phyloP scores from a whole-genome alignment of 805 yeast genomes.

The Danielia reshetovae region DNA sequence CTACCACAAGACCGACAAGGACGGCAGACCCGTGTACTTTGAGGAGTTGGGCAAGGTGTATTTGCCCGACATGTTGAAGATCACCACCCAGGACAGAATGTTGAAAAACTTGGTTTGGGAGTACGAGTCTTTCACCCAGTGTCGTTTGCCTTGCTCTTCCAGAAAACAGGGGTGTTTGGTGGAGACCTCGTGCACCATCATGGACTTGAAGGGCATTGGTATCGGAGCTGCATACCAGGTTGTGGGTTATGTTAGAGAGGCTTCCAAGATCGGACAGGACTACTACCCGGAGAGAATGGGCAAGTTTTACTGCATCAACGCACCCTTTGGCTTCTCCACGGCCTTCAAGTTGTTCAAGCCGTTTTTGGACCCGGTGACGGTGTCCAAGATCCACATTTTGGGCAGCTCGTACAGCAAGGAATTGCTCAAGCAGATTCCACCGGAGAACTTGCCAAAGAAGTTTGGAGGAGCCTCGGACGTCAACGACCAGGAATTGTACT shows the following conservation, averaged over 20 bases:
- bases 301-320: constrained; percentile 89
- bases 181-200: constrained; percentile 94
- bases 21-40: constrained; percentile 93
- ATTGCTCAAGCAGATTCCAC: constrained; percentile 86
- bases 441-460: constrained; percentile 84
- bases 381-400: constrained; percentile 85
- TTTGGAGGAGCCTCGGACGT: constrained; percentile 82
- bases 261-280: constrained; percentile 92
- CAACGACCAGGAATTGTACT: constrained; percentile 73
- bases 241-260: constrained; percentile 83
- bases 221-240: constrained; percentile 81
- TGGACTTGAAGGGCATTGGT: constrained; percentile 93
- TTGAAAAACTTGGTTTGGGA: constrained; percentile 95
- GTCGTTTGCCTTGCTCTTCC: constrained; percentile 91
- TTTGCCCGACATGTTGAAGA: constrained; percentile 83
- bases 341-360: constrained; percentile 90
- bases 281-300: constrained; percentile 99
- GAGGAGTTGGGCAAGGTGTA: constrained; percentile 93
- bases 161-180: constrained; percentile 72
- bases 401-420: constrained; percentile 78
- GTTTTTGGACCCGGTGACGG: constrained; percentile 96
- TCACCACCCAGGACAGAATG: constrained; percentile 96
- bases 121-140: constrained; percentile 82
- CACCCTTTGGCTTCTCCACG: constrained; percentile 95
- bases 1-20: constrained; percentile 94